These are phyloP conservation scores for Nosema granulosis DNA, from an alignment of 371 early-diverging fungal genomes.

Conservation along the genomic window DNA sequence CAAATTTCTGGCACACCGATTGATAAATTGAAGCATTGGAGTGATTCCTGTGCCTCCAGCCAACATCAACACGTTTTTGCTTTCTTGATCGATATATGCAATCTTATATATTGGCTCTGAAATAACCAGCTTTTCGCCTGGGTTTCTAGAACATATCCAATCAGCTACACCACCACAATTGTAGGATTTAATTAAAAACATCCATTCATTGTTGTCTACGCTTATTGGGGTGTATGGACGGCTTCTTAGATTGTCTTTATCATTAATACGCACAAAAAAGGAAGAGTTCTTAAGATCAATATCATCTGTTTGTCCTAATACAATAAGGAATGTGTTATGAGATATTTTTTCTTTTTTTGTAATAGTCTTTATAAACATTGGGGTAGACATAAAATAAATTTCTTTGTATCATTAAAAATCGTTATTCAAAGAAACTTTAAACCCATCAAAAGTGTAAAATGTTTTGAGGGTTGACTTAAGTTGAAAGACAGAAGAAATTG, in stretches of 20 bases:
- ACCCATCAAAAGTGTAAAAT: too few relatives aligned
- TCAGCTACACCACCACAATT: slow-evolving; percentile 23
- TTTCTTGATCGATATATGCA: slow-evolving; percentile 11
- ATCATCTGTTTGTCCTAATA: not conserved
- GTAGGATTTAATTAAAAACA: slow-evolving; percentile 46
- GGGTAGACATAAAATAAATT: too few relatives aligned
- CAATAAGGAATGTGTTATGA: not conserved
- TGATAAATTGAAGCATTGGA: slow-evolving; percentile 75
- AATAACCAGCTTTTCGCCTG: slow-evolving; percentile 23
- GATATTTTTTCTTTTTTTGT: slow-evolving; percentile 11
- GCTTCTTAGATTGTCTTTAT: not conserved
- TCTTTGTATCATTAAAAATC: too few relatives aligned
- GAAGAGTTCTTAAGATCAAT: not conserved
- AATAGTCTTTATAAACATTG: not conserved
- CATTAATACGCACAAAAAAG: slow-evolving; percentile 16
- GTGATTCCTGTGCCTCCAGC: slow-evolving; percentile 89
- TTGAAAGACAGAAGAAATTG: too few relatives aligned
- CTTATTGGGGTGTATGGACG: slow-evolving; percentile 46
- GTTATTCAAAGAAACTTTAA: too few relatives aligned
- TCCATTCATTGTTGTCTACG: not conserved
- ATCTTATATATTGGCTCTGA: slow-evolving; percentile 3
- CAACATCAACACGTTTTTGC: slow-evolving; percentile 77
- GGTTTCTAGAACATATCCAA: not conserved
- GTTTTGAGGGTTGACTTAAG: too few relatives aligned
- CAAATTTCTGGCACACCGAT: slow-evolving; percentile 71